These are phyloP conservation scores for Fusarium verticillioides DNA, from an alignment of 2,329 filamentous ascomycete species.

Conservation along the genomic window DNA sequence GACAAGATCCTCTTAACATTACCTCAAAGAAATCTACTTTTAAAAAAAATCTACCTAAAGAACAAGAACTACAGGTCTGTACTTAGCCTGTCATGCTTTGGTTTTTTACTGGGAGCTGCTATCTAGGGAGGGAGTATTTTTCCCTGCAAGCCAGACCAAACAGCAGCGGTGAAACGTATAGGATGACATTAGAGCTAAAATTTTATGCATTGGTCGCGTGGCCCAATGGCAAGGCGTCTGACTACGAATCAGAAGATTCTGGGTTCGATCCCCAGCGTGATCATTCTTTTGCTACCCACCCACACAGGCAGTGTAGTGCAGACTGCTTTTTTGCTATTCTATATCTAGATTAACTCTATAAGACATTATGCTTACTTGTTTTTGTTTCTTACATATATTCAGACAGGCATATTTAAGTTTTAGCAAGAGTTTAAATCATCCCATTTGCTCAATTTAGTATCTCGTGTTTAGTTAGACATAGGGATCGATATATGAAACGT, in stretches of 20 bases:
- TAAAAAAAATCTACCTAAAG: too few species aligned
- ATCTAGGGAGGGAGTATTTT: too few species aligned
- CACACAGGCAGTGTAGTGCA: rapidly evolving
- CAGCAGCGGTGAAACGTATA: rapidly evolving
- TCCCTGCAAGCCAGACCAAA: too few species aligned
- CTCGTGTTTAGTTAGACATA: neutral
- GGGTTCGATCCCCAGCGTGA: conserved; percentile 47
- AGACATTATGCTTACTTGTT: too few species aligned
- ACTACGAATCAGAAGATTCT: conserved; percentile 51
- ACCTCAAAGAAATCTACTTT: too few species aligned
- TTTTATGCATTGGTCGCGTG: conserved; percentile 28
- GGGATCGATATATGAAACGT: neutral
- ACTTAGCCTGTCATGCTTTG: too few species aligned
- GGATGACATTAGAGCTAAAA: rapidly evolving
- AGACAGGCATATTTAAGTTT: rapidly evolving
- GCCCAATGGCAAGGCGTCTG: conserved; percentile 50
- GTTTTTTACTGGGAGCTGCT: too few species aligned
- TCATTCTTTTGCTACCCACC: conserved; percentile 20
- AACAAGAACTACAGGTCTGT: too few species aligned
- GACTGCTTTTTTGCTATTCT: neutral
- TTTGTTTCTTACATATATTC: rapidly evolving
- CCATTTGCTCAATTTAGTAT: neutral
- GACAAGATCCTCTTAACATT: too few species aligned
- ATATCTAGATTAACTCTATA: rapidly evolving
- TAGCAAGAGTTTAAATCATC: neutral